These are phyloP conservation scores for Suillus luteus DNA, from an alignment of 768 basidiomycete species.

Conservation along the genomic window DNA sequence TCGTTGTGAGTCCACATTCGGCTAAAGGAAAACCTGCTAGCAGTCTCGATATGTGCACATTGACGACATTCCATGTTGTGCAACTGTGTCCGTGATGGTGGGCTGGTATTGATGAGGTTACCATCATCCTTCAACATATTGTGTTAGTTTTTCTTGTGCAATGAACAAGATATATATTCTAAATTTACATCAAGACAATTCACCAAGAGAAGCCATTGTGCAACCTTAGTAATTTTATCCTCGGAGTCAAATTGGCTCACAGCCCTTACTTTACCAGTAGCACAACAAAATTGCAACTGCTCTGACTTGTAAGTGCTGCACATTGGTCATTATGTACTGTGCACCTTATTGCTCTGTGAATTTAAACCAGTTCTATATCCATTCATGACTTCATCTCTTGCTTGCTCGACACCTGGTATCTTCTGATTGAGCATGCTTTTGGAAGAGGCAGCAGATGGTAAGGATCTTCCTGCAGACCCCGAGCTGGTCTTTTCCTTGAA, in stretches of 20 bases:
- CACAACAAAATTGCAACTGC: neutral
- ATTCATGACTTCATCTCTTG: neutral
- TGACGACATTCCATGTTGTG: neutral
- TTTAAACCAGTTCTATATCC: neutral
- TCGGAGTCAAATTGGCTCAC: neutral
- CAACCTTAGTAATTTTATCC: neutral
- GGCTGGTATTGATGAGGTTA: neutral
- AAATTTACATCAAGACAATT: neutral
- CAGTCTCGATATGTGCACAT: slow-evolving; percentile 3
- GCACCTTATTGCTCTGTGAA: neutral
- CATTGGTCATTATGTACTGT: neutral
- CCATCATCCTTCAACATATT: neutral
- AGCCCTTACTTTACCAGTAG: neutral
- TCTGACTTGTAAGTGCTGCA: neutral
- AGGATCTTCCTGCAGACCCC: neutral
- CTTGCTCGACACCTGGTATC: neutral
- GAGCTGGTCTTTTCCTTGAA: neutral
- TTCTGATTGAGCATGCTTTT: neutral
- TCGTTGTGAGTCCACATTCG: neutral
- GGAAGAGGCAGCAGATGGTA: neutral
- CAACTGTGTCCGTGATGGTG: neutral
- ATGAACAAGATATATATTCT: neutral
- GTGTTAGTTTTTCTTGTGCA: neutral
- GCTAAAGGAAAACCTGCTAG: neutral
- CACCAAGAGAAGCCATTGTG: neutral